Base-by-base conservation (phyloP, 352 stramenopile species). In the Globisporangium cystogenes region DNA sequence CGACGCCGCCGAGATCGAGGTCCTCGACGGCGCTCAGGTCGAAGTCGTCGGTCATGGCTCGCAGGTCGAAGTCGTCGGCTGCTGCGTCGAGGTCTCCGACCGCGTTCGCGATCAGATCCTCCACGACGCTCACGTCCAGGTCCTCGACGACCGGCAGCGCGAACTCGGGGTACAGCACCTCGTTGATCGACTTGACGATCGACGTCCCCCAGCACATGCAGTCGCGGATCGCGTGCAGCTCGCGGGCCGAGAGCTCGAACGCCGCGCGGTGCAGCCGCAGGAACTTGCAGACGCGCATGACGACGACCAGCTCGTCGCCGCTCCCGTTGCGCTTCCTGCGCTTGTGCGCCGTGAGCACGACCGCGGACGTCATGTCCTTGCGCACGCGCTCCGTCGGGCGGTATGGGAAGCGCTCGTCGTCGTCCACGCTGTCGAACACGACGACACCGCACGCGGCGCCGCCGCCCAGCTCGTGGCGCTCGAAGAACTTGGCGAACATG, bases 401-500 rank as follows among this genome's bases (percentile, higher is more conserved):
- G 48, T 86, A 86, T 29, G 72, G 74, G 35, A 81, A 72, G 37
- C 82, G 42, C 21, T 74, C 71, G 59, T 86, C 72, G 7, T 68
- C 53, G 36, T 82, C 72, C 18, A 86, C 73, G 7, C 37, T 61
- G 48, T 81, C 65, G 12, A 67, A 47, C n/a, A 65, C 57, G 4
- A 77, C 52, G 35, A 82, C 56, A 1, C 57, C 74, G 29, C 47
- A 49, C 20, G 45, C 12, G 1, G 15, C 27, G 3, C 46, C 53
- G 6, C 21, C 16, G 18, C 14, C 39, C n/a, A 44, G 39, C 20
- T 36, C 16, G 26, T 16, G n/a, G 31, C 53, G 18, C 40, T 44
- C 39, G 39, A 44, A 21, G 33, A 64, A 47, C 21, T 72, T 60
- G 12, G 63, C 51, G 48, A 75, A 67, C n/a, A 53, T 48, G 11